These are phyloP conservation scores for Podospora comata DNA, from an alignment of 495 filamentous ascomycete genomes.

Conservation along the genomic window DNA sequence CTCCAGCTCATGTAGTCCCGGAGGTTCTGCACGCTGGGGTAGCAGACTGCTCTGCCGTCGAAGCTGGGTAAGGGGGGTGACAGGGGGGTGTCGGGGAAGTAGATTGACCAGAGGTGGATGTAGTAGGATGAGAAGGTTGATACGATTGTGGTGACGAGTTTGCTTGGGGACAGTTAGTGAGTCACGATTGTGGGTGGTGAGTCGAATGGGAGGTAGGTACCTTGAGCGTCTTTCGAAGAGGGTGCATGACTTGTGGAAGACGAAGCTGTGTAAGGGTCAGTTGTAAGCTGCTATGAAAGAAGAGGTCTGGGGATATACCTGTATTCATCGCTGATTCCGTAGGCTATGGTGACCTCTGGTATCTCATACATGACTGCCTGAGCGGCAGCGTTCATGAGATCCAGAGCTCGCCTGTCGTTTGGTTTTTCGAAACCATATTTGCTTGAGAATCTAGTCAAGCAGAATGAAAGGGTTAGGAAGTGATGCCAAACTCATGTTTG, in stretches of 20 bases:
- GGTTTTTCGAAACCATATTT: conserved; percentile 87
- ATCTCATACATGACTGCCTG: conserved; percentile 77
- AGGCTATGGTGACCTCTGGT: conserved; percentile 80
- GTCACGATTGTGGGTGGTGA: not conserved
- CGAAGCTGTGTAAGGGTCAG: conserved; percentile 56
- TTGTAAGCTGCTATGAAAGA: not conserved
- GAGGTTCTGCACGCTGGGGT: conserved; percentile 73
- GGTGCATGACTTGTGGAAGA: conserved; percentile 73
- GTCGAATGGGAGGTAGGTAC: conserved; percentile 38
- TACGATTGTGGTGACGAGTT: conserved; percentile 83
- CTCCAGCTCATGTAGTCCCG: conserved; percentile 96
- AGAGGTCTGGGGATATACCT: not conserved
- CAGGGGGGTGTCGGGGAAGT: conserved; percentile 66
- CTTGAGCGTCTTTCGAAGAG: conserved; percentile 85
- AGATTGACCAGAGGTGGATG: conserved; percentile 71
- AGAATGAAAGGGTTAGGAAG: not conserved
- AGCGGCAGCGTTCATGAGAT: conserved; percentile 93
- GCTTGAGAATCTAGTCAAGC: conserved; percentile 58
- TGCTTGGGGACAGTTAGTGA: conserved; percentile 49
- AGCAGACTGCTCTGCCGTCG: conserved; percentile 85
- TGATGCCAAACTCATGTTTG: not conserved
- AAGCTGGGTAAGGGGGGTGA: conserved; percentile 79
- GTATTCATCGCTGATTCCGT: conserved; percentile 92
- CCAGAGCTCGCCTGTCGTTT: conserved; percentile 80
- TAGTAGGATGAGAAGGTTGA: conserved; percentile 95